Percentiles rank a stretch among this genome's conserved stretches.
Conservation (phyloP, 2,329 filamentous ascomycete species). For the Fusarium guadeloupense region DNA sequence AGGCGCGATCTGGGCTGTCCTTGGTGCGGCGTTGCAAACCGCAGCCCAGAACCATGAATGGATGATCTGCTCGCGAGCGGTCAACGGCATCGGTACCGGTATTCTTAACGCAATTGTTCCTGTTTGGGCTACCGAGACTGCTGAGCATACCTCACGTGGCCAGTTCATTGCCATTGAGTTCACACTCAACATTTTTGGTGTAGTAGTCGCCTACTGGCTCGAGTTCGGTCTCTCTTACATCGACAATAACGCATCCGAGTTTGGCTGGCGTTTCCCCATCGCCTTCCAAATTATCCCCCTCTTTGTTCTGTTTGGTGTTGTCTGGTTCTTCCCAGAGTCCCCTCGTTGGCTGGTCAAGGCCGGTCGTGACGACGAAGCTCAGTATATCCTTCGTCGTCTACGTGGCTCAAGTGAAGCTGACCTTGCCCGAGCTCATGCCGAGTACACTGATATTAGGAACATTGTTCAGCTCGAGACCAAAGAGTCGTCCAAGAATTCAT, state of each 20-base stretch:
- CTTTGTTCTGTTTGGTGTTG: constrained; percentile 61
- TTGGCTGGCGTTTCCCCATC: constrained; percentile 75
- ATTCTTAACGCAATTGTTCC: constrained; percentile 76
- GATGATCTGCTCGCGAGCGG: constrained; percentile 46
- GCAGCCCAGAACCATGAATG: constrained; percentile 32
- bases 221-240: constrained; percentile 69
- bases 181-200: constrained; percentile 41
- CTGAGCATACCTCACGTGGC: constrained; percentile 72
- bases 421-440: constrained; percentile 63
- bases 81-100: constrained; percentile 65
- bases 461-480: constrained; percentile 60
- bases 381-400: constrained; percentile 70
- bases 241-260: constrained; percentile 63
- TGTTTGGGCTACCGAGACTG: constrained; percentile 76
- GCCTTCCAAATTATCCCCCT: constrained; percentile 75
- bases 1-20: constrained; percentile 23
- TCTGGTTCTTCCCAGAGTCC: constrained; percentile 76
- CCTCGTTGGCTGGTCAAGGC: constrained; percentile 74
- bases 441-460: constrained; percentile 74
- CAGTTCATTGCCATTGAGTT: constrained; percentile 75
- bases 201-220: constrained; percentile 65
- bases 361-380: constrained; percentile 72
- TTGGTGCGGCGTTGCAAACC: constrained; percentile 25
- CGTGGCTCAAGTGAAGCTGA: constrained; percentile 67
- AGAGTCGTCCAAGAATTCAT: constrained; percentile 68